Evolutionary conservation across 73 alveolate species (phyloP), one percentile per base, ranked within the genome.

Genomic region (Paramecium primaurelia): DNA sequence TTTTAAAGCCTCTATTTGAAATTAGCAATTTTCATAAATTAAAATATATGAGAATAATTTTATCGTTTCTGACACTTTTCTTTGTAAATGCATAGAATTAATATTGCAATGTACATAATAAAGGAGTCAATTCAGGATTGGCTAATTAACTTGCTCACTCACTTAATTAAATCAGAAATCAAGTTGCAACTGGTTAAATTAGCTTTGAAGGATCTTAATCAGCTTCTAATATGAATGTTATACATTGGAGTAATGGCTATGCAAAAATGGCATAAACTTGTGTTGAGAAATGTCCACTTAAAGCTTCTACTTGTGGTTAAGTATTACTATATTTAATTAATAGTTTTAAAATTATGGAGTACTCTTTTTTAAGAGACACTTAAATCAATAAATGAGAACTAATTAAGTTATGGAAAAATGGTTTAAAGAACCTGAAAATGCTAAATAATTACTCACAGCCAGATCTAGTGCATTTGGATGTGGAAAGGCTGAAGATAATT

Each of bases 151-250:
- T 80, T 9, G 45, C 91, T 47, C 91, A 80, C 49, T 45, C 77
- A 2, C 73, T 80, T 34, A 80, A 80, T 49, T 6, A 40, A 25
- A 45, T 80, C 22, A 44, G 91, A 80, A 80, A 80, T 36, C 49
- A 80, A 49, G 91, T 80, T n/a, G 91, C 91, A 18, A 80, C 91
- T 14, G 91, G 91, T 6, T 49, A 80, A 49, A 25, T 80, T 8
- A 45, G 77, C 10, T 80, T 80, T 45, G 91, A 80, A 80, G 91
- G 91, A 80, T 80, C 91, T 25, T 45, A 9, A 80, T 80, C 91
- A 44, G 91, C 91, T 1, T 80, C 91, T 11, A 80, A 80, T 36
- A 80, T 80, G 91, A 80, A 80, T 47, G 42, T 80, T 10, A 20
- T 80, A 4, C 71, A 47, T 80, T 80, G 91, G 91, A 49, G 75